Evolutionary conservation across 1,284 basidiomycete species (phyloP), one percentile per base, ranked within the genome.

Genomic region (Trichosporon coremiiforme): DNA sequence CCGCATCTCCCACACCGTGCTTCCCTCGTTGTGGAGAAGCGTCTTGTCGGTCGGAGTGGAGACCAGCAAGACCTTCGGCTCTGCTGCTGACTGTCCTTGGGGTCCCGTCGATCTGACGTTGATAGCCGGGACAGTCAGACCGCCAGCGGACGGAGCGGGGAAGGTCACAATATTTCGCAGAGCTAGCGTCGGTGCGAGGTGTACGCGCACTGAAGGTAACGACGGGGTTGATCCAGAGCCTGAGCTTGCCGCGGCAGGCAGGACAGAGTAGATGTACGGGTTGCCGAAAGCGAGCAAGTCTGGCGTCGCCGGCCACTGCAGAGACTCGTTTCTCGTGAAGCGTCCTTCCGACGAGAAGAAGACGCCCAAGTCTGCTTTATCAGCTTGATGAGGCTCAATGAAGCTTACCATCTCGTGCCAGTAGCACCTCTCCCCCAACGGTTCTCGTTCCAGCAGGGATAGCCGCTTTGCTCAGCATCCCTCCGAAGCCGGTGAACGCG

Each of bases 241-340:
- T 10, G 20, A 22, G 50, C 22, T 22, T 2, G 75, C 66, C 33
- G 74, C 69, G 4, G 82, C 76, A 0, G 93, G 90, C 5, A 95
- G 85, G 12, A 92, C 85, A 0, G 92, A 90, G 77, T 96, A 88
- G 47, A 97, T 87, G 79, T 94, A 96, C 0, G 95, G 95, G 75
- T 90, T 91, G 41, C 91, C 85, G 71, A 90, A 92, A 0, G 89
- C 93, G 64, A 92, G 86, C 72, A 94, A 92, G 76, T 95, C 93
- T 38, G 93, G 94, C 50, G 90, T 87, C 17, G 87, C 87, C 1
- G 90, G 88, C 93, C 92, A 97, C 72, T 90, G 88, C 6, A 96
- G 86, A 1, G 87, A 87, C 29, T 85, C 78, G 5, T 85, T 76
- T 35, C 91, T 85, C 0, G 90, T 87, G 3, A 86, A 84, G 77